Evolutionary conservation across 2,329 filamentous ascomycete species (phyloP), one percentile per base, ranked within the genome.

Genomic region (Calonectria crousiana): DNA sequence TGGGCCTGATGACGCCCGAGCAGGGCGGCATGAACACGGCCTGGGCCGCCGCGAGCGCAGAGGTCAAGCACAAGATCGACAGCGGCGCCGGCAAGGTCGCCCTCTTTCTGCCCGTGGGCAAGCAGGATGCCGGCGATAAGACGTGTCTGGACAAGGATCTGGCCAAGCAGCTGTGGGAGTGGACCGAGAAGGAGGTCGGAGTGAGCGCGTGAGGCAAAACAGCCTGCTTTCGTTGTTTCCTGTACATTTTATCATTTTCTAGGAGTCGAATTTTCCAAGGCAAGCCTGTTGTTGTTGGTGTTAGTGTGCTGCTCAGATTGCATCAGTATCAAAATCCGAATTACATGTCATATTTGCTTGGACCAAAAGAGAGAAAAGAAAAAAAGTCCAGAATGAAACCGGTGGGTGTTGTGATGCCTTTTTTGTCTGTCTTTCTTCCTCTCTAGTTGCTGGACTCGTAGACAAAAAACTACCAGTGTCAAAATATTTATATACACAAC

Each of bases 161-260:
- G 67, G 83, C 80, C 1, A 81, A 78, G 66, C 77, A 81, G 78
- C 64, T 87, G 72, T 87, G 85, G 85, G 77, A 82, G 28, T 87
- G 85, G 84, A 86, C 85, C 0, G 77, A 76, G 38, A 69, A 70
- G 53, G 72, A 71, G 66, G 71, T 80, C 49, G 65, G 74, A 9
- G 51, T 76, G 23, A 74, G 67, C 47, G 64, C 16, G 11, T 49
- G 66, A 72, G 14, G 6, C 18, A 51, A n/a, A 26, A 47, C 18
- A 28, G 18, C 18, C 10, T 11, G 28, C 47, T 20, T 38, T 23
- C 44, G 16, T 47, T 28, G 51, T 65, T 44, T 56, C 56, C 30
- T 23, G 20, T 62, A 41, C n/a, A 18, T 26, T 26, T 13, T 62
- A 28, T 41, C 20, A 41, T 62, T 11, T 13, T 38, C 26, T 20